Conservation (phyloP, 306 rosid species). For the Corylus heterophylla region DNA sequence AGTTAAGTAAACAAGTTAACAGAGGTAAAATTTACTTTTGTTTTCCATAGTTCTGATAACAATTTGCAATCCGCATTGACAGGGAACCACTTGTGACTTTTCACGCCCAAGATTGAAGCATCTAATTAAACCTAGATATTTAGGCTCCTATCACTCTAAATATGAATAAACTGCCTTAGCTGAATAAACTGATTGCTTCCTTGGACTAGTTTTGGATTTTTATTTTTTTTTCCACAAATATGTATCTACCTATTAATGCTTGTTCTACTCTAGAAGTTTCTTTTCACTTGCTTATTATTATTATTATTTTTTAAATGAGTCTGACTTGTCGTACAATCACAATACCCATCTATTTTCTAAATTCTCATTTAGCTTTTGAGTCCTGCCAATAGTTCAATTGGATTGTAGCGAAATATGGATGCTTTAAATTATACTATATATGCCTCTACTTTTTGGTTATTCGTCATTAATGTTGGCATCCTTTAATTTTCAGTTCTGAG, state of each 20-base stretch:
- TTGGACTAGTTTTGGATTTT: background rate
- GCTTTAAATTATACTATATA: background rate
- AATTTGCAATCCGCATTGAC: background rate
- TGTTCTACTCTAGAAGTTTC: background rate
- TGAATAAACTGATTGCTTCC: background rate
- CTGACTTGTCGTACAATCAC: background rate
- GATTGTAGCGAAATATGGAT: background rate
- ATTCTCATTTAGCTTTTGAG: background rate
- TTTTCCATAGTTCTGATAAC: background rate
- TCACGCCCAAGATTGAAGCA: background rate
- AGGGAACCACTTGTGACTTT: background rate
- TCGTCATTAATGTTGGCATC: too few species aligned
- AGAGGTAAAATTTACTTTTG: background rate
- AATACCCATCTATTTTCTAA: background rate
- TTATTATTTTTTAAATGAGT: background rate
- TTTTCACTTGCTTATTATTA: background rate
- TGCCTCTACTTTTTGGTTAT: too few species aligned
- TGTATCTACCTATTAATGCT: background rate
- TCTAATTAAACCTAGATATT: background rate
- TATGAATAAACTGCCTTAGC: background rate
- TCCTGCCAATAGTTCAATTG: background rate
- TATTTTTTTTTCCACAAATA: background rate
- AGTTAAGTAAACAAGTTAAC: background rate
- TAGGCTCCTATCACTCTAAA: background rate
- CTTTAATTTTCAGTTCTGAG: too few species aligned